A percentile compares a stretch with the other conserved stretches of the same genome.
Conservation (phyloP, 2,329 filamentous ascomycete genomes). For the Cladosporium sp. region DNA sequence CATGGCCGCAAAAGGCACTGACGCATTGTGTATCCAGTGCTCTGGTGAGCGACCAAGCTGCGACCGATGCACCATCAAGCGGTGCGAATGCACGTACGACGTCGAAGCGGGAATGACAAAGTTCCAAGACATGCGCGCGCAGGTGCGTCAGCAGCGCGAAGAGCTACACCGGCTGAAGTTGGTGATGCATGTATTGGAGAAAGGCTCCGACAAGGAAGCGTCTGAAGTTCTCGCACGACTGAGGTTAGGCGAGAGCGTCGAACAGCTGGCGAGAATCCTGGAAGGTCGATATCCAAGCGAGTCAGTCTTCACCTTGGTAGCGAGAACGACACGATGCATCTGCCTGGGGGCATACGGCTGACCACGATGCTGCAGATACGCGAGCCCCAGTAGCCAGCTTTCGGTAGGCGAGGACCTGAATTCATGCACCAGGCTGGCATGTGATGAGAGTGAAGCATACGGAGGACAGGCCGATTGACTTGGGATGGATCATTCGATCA, state of each 20-base stretch:
- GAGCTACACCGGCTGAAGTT: slow-evolving; percentile 15
- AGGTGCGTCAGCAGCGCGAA: slow-evolving; percentile 15
- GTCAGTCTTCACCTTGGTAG: no score
- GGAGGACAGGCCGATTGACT: no score
- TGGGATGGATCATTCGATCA: no score
- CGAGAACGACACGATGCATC: no score
- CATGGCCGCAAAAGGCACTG: no score
- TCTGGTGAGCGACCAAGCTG: slow-evolving; percentile 20
- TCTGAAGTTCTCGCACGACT: slow-evolving; percentile 18
- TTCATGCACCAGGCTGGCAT: no score
- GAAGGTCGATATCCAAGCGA: no score
- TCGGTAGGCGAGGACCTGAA: no score
- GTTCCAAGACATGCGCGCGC: slow-evolving; percentile 18
- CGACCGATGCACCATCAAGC: slow-evolving; percentile 12
- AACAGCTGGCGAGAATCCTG: background rate
- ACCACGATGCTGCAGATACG: no score
- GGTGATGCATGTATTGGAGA: slow-evolving; percentile 15
- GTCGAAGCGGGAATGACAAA: slow-evolving; percentile 22
- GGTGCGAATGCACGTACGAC: slow-evolving; percentile 19
- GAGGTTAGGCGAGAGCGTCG: slow-evolving; percentile 18
- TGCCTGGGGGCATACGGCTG: no score
- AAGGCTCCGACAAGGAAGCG: slow-evolving; percentile 19
- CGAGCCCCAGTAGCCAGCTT: no score
- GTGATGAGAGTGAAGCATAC: no score
- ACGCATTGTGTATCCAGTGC: slow-evolving; percentile 10